Evolutionary conservation across 192 early-diverging fungal genomes (phyloP), one percentile per base, ranked within the genome.

Genomic region (Backusella luteola): DNA sequence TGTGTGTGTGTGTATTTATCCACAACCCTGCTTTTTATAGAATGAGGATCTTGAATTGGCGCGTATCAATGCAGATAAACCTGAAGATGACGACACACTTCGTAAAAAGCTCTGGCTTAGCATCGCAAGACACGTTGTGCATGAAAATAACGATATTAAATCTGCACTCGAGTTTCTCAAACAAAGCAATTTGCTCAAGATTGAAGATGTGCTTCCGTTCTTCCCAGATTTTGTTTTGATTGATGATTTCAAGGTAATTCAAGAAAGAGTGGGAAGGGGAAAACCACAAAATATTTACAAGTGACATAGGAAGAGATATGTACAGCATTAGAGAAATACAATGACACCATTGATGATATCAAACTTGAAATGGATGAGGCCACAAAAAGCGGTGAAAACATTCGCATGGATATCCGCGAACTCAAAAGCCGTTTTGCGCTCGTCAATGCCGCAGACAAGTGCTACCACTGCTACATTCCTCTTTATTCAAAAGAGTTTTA

Each of bases 181-280:
- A 53, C 86, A 92, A 63, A 92, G 93, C 21, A 92, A 96, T 46
- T 77, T 97, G 9, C 83, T 97, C 35, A 95, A 94, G 68, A 94
- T 99, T 59, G 96, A 97, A 79, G 96, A 99, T 82, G 94, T 99
- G 69, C 83, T 99, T 71, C 96, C 94, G 1, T 97, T 93, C 78
- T 99, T 99, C 80, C 98, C 97, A 0, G 98, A 98, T 76, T 98
- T 99, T 85, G 94, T 96, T 1, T 86, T 94, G 0, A 99, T 99
- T 79, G 95, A 99, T 77, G 94, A 98, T 79, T 97, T 99, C 84
- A 99, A 98, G 84, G 84, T 85, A 34, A 21, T 32, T 32, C 32
- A 0, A 3, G 12, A 35, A 38, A 35, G 56, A 32, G 35, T 32
- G 0, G 32, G 29, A 32, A 0, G 32, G 32, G 32, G 1, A 2